phyloP scores from a whole-genome alignment of 1,284 basidiomycete genomes.

The Hemileia vastatrix region DNA sequence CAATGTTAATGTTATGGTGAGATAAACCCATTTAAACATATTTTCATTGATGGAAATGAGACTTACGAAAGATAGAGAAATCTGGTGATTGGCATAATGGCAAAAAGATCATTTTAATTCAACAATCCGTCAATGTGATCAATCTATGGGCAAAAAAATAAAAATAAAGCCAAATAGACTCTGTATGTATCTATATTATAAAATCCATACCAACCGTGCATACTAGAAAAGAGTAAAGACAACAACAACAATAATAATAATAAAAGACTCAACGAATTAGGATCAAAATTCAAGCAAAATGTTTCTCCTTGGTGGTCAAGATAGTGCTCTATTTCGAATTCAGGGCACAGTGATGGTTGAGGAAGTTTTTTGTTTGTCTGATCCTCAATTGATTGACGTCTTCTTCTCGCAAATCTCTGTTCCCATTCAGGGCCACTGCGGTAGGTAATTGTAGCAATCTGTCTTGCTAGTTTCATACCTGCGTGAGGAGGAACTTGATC shows the following conservation, averaged over 20 bases:
- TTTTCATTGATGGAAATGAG: no score
- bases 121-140: no score
- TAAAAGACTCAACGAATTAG: no score
- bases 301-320: slow-evolving; percentile 94
- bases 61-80: slow-evolving; percentile 68
- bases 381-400: slow-evolving; percentile 19
- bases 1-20: slow-evolving; percentile 9
- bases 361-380: not conserved
- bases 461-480: slow-evolving; percentile 96
- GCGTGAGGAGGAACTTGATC: slow-evolving; percentile 77
- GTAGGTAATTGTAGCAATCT: slow-evolving; percentile 99
- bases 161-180: no score
- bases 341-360: slow-evolving; percentile 64
- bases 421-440: slow-evolving; percentile 99
- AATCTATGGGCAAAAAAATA: no score
- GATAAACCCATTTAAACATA: not conserved
- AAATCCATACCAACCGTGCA: no score
- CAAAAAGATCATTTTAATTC: no score
- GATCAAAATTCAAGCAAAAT: slow-evolving; percentile 98
- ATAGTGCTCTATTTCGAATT: slow-evolving; percentile 97
- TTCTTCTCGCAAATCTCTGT: slow-evolving; percentile 74
- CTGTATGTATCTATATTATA: no score
- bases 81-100: no score
- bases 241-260: no score
- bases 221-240: no score